Percentiles rank a stretch among this genome's conserved stretches.
Conservation (phyloP, 345 rosid genomes). For the Eucalyptus erythrocorys region DNA sequence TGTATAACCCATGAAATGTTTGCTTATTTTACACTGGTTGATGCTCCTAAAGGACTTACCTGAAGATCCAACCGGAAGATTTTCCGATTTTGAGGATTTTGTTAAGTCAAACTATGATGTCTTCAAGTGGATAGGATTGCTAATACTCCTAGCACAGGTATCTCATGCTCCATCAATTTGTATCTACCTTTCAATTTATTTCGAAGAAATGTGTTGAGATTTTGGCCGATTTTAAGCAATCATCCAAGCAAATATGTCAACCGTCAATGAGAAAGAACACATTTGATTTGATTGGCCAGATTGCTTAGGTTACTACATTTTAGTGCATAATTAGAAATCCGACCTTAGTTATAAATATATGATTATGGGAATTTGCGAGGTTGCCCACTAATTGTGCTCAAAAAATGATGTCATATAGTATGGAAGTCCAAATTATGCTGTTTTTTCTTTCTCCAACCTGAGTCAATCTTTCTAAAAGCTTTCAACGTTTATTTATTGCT, state of each 20-base stretch:
- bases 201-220: not conserved
- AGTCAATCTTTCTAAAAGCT: not conserved
- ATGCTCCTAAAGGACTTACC: constrained; percentile 34
- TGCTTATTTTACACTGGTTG: not conserved
- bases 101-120: constrained; percentile 28
- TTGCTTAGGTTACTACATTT: not conserved
- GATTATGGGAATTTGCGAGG: not conserved
- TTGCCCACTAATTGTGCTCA: not conserved
- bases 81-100: constrained; percentile 31
- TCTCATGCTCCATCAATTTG: not conserved
- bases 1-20: not conserved
- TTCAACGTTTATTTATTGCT: too few species aligned
- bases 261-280: not conserved
- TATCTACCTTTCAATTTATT: not conserved
- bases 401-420: not conserved
- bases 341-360: not conserved
- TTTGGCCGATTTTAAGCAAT: not conserved
- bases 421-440: not conserved
- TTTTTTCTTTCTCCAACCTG: not conserved
- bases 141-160: constrained; percentile 32
- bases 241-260: not conserved
- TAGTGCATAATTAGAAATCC: not conserved
- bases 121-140: constrained; percentile 29
- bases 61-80: constrained; percentile 44
- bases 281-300: not conserved